A percentile compares a stretch with the other conserved stretches of the same genome.
phyloP scores from a whole-genome alignment of 345 rosid species.

The Turritis glabra region DNA sequence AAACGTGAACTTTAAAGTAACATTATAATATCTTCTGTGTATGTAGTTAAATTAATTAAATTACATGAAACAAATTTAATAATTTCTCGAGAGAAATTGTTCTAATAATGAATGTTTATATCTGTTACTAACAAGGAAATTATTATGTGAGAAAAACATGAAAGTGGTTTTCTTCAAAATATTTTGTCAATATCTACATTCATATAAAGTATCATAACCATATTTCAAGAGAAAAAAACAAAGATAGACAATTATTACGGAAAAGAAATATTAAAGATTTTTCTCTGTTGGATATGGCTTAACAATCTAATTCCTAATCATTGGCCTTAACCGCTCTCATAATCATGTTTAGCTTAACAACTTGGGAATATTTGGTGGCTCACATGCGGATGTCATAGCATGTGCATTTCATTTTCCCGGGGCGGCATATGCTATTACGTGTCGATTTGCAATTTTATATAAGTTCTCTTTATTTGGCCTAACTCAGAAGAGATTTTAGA shows the following conservation, averaged over 20 bases:
- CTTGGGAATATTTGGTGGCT: slow-evolving; percentile 29
- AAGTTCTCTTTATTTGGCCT: neutral
- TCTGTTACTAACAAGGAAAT: too few relatives aligned
- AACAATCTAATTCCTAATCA: neutral
- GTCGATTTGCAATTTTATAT: slow-evolving; percentile 5
- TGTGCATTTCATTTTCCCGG: neutral
- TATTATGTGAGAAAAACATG: too few relatives aligned
- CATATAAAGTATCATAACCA: too few relatives aligned
- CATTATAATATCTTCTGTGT: too few relatives aligned
- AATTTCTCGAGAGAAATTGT: too few relatives aligned
- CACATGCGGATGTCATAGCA: slow-evolving; percentile 7
- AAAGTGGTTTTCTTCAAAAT: too few relatives aligned
- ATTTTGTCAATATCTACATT: too few relatives aligned
- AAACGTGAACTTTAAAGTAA: too few relatives aligned
- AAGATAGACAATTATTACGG: neutral
- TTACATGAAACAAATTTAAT: too few relatives aligned
- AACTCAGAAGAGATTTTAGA: neutral
- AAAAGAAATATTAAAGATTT: neutral
- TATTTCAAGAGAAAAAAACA: too few relatives aligned
- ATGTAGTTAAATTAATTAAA: too few relatives aligned
- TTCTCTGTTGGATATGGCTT: neutral
- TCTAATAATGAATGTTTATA: too few relatives aligned
- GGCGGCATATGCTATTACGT: slow-evolving; percentile 1
- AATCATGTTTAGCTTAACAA: slow-evolving; percentile 22
- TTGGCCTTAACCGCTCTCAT: slow-evolving; percentile 21